Evolutionary conservation across 2,329 filamentous ascomycete species (phyloP).

Genomic region (Fusarium sp.): DNA sequence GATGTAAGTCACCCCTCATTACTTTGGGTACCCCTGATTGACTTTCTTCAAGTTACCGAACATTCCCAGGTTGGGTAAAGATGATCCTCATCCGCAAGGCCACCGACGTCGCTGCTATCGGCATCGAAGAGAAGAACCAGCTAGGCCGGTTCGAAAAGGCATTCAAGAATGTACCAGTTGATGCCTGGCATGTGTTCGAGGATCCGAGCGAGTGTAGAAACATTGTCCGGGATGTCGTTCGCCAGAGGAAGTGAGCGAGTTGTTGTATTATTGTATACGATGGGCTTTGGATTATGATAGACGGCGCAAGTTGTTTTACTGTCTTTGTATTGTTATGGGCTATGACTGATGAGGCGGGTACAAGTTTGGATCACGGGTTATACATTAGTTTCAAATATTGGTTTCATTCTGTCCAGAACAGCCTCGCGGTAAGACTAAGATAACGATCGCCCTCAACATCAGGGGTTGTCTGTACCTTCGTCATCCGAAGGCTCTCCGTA

Average conservation of each 20-base stretch:
- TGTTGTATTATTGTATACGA: neutral
- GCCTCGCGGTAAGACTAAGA: neutral
- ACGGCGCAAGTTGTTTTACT: neutral
- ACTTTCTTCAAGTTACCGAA: slow-evolving; percentile 61
- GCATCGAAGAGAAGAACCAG: slow-evolving; percentile 80
- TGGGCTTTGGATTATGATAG: neutral
- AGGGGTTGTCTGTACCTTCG: neutral
- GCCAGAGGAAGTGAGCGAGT: slow-evolving; percentile 8
- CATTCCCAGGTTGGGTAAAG: slow-evolving; percentile 79
- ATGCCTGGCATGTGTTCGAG: slow-evolving; percentile 85
- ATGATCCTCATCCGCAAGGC: slow-evolving; percentile 90
- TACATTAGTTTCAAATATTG: neutral
- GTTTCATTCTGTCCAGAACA: neutral
- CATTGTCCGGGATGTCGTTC: slow-evolving; percentile 46
- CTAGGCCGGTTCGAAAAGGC: slow-evolving; percentile 82
- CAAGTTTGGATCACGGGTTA: neutral
- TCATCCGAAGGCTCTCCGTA: too few relatives aligned
- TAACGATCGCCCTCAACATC: neutral
- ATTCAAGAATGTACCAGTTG: slow-evolving; percentile 77
- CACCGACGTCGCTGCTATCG: slow-evolving; percentile 74
- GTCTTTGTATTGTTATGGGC: neutral
- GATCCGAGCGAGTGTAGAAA: slow-evolving; percentile 72
- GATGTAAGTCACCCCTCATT: slow-evolving; percentile 61
- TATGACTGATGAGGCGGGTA: neutral
- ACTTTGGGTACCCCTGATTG: slow-evolving; percentile 4